Evolutionary conservation across 1,284 basidiomycete species (phyloP).

Genomic region (Sanghuangporus weigelae): DNA sequence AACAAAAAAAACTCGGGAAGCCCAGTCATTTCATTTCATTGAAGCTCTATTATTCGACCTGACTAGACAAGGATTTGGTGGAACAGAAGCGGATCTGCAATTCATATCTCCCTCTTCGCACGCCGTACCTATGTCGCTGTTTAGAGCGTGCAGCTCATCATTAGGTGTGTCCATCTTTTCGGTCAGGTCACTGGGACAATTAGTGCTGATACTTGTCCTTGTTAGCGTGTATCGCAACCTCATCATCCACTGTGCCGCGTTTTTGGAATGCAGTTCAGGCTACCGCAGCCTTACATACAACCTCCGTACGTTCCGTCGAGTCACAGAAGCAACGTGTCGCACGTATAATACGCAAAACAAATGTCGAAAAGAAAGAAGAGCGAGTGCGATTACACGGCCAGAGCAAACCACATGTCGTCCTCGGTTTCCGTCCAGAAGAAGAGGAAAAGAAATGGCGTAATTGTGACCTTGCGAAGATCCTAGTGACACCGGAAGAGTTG

Average conservation of each 20-base stretch:
- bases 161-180: constrained; percentile 5
- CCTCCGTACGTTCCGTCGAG: constrained; percentile 36
- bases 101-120: not conserved
- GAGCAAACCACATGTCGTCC: constrained; percentile 60
- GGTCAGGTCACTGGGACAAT: not conserved
- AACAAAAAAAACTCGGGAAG: not conserved
- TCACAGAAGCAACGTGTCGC: constrained; percentile 32
- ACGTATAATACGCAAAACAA: constrained; percentile 44
- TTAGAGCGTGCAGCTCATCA: constrained; percentile 5
- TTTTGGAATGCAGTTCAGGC: constrained; percentile 20
- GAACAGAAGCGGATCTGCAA: not conserved
- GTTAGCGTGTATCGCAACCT: constrained; percentile 3
- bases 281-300: constrained; percentile 47
- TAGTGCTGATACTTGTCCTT: not conserved
- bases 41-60: not conserved
- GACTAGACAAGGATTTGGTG: not conserved
- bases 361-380: constrained; percentile 44
- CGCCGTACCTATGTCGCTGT: constrained; percentile 8
- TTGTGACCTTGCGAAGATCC: constrained; percentile 56
- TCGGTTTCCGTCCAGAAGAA: constrained; percentile 57
- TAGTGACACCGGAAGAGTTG: constrained; percentile 54
- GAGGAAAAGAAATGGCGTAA: constrained; percentile 60
- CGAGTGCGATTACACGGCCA: constrained; percentile 37
- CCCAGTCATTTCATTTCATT: not conserved
- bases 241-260: not conserved